Percentiles rank a stretch among this genome's conserved stretches.
These are phyloP conservation scores for Pythium aristosporum DNA, from an alignment of 352 stramenopile species.

Conservation along the genomic window DNA sequence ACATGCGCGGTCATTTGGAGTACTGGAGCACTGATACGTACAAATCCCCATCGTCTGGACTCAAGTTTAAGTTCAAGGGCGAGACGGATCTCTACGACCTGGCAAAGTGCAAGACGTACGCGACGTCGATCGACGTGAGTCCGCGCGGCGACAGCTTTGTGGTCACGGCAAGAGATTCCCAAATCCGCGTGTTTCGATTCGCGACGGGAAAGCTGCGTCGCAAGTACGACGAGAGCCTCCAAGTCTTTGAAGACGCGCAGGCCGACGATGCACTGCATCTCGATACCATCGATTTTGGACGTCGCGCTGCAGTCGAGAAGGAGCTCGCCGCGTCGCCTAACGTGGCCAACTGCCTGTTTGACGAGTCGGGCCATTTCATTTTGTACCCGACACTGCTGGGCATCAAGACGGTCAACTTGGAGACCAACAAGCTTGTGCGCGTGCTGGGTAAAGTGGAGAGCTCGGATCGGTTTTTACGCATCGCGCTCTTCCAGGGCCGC, in stretches of 20 bases:
- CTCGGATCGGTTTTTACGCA: conserved; percentile 92
- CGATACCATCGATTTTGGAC: conserved; percentile 87
- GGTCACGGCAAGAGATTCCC: conserved; percentile 82
- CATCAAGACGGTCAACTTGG: conserved; percentile 96
- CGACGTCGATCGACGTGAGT: conserved; percentile 76
- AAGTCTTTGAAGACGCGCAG: conserved; percentile 88
- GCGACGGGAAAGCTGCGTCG: conserved; percentile 84
- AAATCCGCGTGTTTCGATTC: conserved; percentile 91
- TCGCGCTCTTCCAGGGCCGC: conserved; percentile 94
- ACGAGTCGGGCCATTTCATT: conserved; percentile 95
- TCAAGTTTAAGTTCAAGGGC: conserved; percentile 93
- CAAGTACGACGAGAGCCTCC: conserved; percentile 88
- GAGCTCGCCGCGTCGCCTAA: conserved; percentile 57
- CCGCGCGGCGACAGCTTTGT: conserved; percentile 77
- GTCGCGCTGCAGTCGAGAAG: conserved; percentile 82
- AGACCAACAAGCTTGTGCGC: conserved; percentile 91
- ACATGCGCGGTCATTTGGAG: conserved; percentile 93
- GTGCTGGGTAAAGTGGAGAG: conserved; percentile 96
- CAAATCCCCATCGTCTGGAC: conserved; percentile 36
- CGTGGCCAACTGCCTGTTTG: conserved; percentile 91
- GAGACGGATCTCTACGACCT: conserved; percentile 97
- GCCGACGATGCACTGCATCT: conserved; percentile 71
- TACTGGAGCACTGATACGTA: conserved; percentile 89
- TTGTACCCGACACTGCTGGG: conserved; percentile 95
- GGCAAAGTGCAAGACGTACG: conserved; percentile 89